Percentiles rank a stretch among this genome's conserved stretches.
Evolutionary conservation across 78 protist genomes (phyloP).

Genomic region (Diacronema lutheri): DNA sequence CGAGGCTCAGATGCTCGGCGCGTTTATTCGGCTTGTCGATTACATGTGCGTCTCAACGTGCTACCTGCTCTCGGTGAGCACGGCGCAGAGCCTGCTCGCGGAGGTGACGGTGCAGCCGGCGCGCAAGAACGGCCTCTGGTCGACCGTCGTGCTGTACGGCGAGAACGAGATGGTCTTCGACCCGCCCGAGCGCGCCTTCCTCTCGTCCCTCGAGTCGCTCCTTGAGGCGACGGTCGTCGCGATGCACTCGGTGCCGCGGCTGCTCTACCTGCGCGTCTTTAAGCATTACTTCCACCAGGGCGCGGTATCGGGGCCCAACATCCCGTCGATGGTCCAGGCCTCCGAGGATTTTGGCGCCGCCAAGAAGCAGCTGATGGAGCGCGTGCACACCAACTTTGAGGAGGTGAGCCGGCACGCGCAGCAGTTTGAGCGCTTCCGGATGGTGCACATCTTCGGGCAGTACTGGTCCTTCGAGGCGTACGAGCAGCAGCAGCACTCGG

Average conservation of each 20-base stretch:
- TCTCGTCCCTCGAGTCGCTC: neutral
- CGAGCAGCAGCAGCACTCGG: slow-evolving; percentile 1
- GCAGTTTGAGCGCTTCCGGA: slow-evolving; percentile 18
- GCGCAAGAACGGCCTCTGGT: slow-evolving; percentile 15
- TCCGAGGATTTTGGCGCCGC: neutral
- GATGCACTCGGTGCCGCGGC: slow-evolving; percentile 23
- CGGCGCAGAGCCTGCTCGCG: neutral
- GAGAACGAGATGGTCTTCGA: neutral
- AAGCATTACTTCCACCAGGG: slow-evolving; percentile 23
- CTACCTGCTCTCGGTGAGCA: neutral
- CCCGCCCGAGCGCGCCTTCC: neutral
- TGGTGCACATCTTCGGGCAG: slow-evolving; percentile 22
- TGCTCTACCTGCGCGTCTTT: slow-evolving; percentile 25
- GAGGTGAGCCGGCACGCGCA: neutral
- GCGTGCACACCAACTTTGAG: neutral
- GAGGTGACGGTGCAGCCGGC: neutral
- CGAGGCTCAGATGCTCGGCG: slow-evolving; percentile 24
- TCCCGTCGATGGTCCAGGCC: neutral
- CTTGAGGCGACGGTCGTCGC: neutral
- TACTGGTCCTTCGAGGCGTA: slow-evolving; percentile 19
- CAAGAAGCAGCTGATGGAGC: neutral
- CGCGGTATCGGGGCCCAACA: neutral
- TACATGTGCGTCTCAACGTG: slow-evolving; percentile 48
- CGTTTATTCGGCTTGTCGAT: slow-evolving; percentile 50
- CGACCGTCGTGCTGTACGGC: neutral